phyloP scores from a whole-genome alignment of 805 yeast genomes.

The Sungouiozyma intestinalis region DNA sequence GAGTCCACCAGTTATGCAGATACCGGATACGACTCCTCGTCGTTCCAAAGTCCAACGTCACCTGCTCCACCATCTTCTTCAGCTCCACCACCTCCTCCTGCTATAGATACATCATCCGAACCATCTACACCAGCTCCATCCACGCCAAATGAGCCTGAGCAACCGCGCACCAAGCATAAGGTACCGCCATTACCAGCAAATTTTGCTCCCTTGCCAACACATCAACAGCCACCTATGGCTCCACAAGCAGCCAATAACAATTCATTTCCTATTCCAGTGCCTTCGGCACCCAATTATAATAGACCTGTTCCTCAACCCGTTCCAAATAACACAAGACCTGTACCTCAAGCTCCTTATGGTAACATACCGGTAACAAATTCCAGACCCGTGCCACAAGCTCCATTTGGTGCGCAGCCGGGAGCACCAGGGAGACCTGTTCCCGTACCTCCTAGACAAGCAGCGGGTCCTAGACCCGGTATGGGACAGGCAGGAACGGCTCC shows the following conservation, averaged over 20 bases:
- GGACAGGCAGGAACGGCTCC: constrained; percentile 2
- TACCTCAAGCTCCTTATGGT: constrained; percentile 14
- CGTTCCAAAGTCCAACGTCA: background rate
- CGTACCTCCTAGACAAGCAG: constrained; percentile 6
- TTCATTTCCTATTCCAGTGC: constrained; percentile 6
- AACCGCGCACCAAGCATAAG: constrained; percentile 13
- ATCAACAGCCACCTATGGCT: constrained; percentile 6
- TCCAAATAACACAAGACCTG: constrained; percentile 7
- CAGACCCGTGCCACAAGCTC: constrained; percentile 20
- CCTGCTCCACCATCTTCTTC: constrained; percentile 12
- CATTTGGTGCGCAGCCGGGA: background rate
- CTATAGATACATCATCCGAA: constrained; percentile 13
- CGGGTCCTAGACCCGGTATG: background rate
- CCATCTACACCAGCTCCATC: background rate
- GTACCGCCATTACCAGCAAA: constrained; percentile 18
- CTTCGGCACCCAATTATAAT: constrained; percentile 6
- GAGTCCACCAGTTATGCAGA: constrained; percentile 6
- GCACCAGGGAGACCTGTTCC: constrained; percentile 16
- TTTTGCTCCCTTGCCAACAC: constrained; percentile 5
- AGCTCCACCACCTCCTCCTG: constrained; percentile 13
- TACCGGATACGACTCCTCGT: constrained; percentile 1
- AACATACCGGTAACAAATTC: constrained; percentile 4
- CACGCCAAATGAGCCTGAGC: constrained; percentile 5
- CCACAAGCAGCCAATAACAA: constrained; percentile 4
- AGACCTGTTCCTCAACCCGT: constrained; percentile 1